phyloP scores from a whole-genome alignment of 163 green algal genomes.

The Botryococcus braunii region DNA sequence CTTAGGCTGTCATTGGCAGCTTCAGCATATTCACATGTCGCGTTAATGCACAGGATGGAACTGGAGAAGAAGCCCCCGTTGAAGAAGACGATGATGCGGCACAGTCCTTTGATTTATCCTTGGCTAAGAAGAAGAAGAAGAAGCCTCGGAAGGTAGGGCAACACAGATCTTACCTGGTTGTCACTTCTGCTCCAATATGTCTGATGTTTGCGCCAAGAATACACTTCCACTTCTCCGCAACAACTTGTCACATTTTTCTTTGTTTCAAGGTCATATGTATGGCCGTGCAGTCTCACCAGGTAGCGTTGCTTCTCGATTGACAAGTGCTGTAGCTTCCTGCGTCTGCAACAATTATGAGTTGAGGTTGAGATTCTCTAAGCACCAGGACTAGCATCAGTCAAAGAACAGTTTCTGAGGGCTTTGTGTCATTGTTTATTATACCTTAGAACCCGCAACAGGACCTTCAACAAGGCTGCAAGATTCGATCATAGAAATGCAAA shows the following conservation, averaged over 20 bases:
- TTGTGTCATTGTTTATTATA: too few relatives aligned
- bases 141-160: constrained; percentile 59
- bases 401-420: too few relatives aligned
- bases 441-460: too few relatives aligned
- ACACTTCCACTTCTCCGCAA: not conserved
- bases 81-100: constrained; percentile 27
- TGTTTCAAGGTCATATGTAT: not conserved
- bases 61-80: constrained; percentile 24
- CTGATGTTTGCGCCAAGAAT: not conserved
- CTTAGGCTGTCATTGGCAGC: too few relatives aligned
- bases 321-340: not conserved
- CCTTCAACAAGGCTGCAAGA: too few relatives aligned
- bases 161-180: too few relatives aligned
- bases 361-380: too few relatives aligned
- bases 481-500: too few relatives aligned
- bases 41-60: too few relatives aligned
- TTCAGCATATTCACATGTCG: too few relatives aligned
- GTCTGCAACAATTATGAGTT: too few relatives aligned
- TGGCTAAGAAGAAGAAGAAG: constrained; percentile 73
- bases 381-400: too few relatives aligned
- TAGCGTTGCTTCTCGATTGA: not conserved
- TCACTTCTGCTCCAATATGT: not conserved
- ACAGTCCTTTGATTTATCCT: constrained; percentile 26
- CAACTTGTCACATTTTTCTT: not conserved
- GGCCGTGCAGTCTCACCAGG: not conserved